These are phyloP conservation scores for Alloteropsis semialata DNA, from an alignment of 176 grass and related monocot genomes.

Conservation along the genomic window DNA sequence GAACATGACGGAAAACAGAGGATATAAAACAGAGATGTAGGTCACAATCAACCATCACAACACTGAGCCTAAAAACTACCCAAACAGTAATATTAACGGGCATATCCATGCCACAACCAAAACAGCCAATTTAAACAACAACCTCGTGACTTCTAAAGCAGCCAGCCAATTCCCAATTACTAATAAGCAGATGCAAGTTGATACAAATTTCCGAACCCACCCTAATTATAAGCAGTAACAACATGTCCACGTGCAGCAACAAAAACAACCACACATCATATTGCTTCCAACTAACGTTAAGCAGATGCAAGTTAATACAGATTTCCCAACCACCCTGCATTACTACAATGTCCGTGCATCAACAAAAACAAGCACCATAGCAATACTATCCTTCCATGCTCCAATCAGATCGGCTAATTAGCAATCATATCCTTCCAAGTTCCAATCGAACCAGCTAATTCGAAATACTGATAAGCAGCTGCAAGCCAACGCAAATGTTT, in stretches of 20 bases:
- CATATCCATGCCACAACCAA: neutral
- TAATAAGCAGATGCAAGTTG: neutral
- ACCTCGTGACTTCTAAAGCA: neutral
- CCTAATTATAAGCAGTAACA: neutral
- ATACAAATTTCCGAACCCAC: neutral
- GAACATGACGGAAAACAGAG: neutral
- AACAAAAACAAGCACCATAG: neutral
- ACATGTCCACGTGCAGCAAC: neutral
- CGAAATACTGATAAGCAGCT: neutral
- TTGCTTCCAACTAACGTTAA: neutral
- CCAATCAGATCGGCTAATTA: neutral
- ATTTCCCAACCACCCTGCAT: neutral
- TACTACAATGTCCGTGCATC: neutral
- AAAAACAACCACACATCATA: neutral
- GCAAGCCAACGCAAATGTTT: neutral
- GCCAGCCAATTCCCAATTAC: neutral
- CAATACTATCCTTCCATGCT: neutral
- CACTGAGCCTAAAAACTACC: neutral
- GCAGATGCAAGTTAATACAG: neutral
- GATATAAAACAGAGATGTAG: neutral
- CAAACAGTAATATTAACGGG: neutral
- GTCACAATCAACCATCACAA: neutral
- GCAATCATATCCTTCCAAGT: neutral
- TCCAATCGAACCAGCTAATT: neutral
- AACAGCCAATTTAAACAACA: neutral